phyloP scores from a whole-genome alignment of 2,329 filamentous ascomycete species.

The Botrytis hyacinthi region DNA sequence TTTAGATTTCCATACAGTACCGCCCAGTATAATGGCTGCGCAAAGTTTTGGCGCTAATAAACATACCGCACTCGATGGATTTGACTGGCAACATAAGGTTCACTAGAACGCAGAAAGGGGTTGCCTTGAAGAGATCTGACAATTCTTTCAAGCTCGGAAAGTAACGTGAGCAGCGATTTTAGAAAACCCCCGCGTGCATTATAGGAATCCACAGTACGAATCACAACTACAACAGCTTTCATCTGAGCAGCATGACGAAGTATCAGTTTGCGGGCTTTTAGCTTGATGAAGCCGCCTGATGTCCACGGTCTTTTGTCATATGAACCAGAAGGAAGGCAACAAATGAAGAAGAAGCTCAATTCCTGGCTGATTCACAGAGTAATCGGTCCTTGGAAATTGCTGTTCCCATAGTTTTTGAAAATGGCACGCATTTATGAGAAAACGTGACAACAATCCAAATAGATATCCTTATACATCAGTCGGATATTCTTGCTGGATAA shows the following conservation, averaged over 20 bases:
- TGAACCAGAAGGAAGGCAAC: not conserved
- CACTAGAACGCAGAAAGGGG: not conserved
- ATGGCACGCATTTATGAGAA: not conserved
- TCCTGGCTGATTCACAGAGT: not conserved
- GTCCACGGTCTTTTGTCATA: not conserved
- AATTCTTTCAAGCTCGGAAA: not conserved
- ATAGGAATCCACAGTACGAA: not conserved
- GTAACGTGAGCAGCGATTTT: not conserved
- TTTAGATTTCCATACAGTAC: not conserved
- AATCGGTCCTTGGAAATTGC: not conserved
- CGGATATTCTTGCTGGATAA: slow-evolving; percentile 21
- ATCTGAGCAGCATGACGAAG: too few species aligned
- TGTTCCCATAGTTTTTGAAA: not conserved
- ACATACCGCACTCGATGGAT: not conserved
- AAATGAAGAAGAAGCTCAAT: not conserved
- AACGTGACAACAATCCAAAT: not conserved
- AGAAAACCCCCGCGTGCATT: too few species aligned
- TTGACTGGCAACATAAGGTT: not conserved
- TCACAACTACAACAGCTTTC: not conserved
- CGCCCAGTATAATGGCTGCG: not conserved
- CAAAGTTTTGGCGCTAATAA: not conserved
- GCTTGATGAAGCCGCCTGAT: not conserved
- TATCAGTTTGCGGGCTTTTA: not conserved
- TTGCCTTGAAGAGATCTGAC: not conserved
- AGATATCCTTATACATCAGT: not conserved